phyloP scores from a whole-genome alignment of 352 stramenopile species.

The Thalassiosira mediterranea region DNA sequence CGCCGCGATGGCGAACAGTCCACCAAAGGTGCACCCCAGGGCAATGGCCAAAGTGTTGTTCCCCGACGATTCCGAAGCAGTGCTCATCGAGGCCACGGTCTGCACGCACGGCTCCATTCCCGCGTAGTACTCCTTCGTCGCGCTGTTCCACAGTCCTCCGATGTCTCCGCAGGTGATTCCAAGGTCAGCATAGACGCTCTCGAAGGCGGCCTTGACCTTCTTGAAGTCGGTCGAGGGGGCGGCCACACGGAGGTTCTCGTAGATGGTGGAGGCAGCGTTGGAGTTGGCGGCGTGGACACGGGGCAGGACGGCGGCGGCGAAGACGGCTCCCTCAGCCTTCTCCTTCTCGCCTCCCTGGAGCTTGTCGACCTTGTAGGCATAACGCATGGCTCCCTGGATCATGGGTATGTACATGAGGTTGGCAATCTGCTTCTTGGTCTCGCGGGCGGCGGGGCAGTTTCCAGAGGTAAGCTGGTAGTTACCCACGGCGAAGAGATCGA shows the following conservation, averaged over 20 bases:
- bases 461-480: slow-evolving; percentile 46
- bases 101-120: slow-evolving; percentile 56
- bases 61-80: too few relatives aligned
- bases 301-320: slow-evolving; percentile 71
- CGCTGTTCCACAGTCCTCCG: slow-evolving; percentile 61
- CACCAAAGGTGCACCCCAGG: slow-evolving; percentile 24
- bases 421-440: slow-evolving; percentile 61
- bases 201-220: slow-evolving; percentile 67
- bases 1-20: slow-evolving; percentile 17
- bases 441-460: slow-evolving; percentile 52
- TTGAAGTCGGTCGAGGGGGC: slow-evolving; percentile 33
- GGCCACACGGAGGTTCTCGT: slow-evolving; percentile 63
- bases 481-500: slow-evolving; percentile 58
- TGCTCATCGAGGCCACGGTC: too few relatives aligned
- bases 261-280: slow-evolving; percentile 64
- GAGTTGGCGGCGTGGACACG: slow-evolving; percentile 57
- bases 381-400: slow-evolving; percentile 76
- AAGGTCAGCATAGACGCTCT: slow-evolving; percentile 71
- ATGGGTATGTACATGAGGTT: slow-evolving; percentile 75
- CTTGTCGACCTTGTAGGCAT: slow-evolving; percentile 64
- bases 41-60: slow-evolving; percentile 29
- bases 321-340: slow-evolving; percentile 65
- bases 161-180: slow-evolving; percentile 71
- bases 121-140: slow-evolving; percentile 36
- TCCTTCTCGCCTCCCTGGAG: slow-evolving; percentile 57